These are phyloP conservation scores for Rhodamnia rubescens DNA, from an alignment of 345 rosid genomes.

Conservation along the genomic window DNA sequence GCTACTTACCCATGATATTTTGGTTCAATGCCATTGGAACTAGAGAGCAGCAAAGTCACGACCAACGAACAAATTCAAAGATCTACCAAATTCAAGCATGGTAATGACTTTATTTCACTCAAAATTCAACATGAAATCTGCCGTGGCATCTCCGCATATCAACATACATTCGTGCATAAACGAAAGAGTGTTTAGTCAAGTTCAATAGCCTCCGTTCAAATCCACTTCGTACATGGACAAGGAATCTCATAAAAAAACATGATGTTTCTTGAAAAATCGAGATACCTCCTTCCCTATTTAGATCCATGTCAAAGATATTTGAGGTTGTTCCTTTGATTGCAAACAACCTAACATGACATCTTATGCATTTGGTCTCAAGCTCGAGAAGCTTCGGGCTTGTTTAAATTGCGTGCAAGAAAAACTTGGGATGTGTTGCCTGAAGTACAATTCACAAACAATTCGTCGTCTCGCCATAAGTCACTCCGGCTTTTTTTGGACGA, in stretches of 20 bases:
- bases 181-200: neutral
- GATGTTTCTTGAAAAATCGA: neutral
- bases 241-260: neutral
- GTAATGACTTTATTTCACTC: neutral
- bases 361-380: neutral
- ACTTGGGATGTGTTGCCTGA: neutral
- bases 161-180: neutral
- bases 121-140: neutral
- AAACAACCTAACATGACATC: neutral
- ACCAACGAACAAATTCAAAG: neutral
- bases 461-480: neutral
- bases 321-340: neutral
- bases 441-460: neutral
- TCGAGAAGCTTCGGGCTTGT: neutral
- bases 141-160: neutral
- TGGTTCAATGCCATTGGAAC: neutral
- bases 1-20: too few relatives aligned
- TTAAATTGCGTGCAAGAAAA: neutral
- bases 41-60: neutral
- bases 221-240: neutral
- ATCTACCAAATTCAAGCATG: neutral
- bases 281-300: too few relatives aligned
- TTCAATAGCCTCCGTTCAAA: neutral
- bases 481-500: neutral
- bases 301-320: neutral